Evolutionary conservation across 2,329 filamentous ascomycete species (phyloP), one percentile per base, ranked within the genome.

Genomic region (Onygenales sp.): DNA sequence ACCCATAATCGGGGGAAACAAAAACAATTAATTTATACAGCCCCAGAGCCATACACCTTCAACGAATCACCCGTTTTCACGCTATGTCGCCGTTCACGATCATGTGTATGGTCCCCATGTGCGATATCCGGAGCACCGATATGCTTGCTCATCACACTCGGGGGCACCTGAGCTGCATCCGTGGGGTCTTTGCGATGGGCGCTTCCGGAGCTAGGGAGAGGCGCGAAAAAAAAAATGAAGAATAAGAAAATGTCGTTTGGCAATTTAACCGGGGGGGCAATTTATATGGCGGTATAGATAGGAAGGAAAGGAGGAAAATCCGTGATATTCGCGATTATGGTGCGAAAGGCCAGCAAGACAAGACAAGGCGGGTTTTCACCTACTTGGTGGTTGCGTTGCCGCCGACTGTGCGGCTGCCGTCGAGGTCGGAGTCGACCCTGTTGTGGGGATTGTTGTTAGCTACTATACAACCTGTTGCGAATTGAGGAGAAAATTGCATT

Each of bases 91-190:
- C 72, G 68, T 33, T 67, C 69, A 1, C 73, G 76, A 10, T 74
- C 69, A 51, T 80, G 74, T 0, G 51, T 38, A 4, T 61, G 57
- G 41, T 79, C 72, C 1, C 65, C 72, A 51, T 81, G 78, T 45
- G 69, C 66, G n/a, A 78, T 62, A 1, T 61, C 51, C 0, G 78
- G 75, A 1, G 67, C 69, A 2, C 78, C 78, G 39, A 80, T 56
- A 45, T 75, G 71, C 60, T 75, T 66, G 48, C 69, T 68, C 55
- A 83, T 45, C 0, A 78, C 73, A 2, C 79, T 82, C 5, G 80
- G 79, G 1, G 79, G 78, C 0, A 81, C 79, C 61, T 82, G 78
- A 0, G 79, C 69, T 1, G 80, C 79, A 57, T 82, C 79, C 14
- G 72, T 77, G 3, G 78, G 78, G 46, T 82, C 78, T 56, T 68